These are phyloP conservation scores for Kodamaea ohmeri DNA, from an alignment of 1,139 yeast genomes.

Conservation along the genomic window DNA sequence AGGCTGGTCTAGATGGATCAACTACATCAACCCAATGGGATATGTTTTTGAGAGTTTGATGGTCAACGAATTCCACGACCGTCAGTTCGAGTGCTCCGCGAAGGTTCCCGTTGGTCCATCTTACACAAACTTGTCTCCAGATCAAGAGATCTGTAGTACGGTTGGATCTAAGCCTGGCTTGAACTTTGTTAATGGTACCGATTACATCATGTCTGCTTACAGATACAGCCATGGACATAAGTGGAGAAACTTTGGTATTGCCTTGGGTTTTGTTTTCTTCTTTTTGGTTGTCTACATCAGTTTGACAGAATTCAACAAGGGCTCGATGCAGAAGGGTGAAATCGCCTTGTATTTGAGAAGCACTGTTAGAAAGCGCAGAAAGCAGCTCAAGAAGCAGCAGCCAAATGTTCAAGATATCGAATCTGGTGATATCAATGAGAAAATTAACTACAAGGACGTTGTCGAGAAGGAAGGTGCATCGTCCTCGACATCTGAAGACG, in stretches of 20 bases:
- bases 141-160: conserved; percentile 53
- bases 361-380: conserved; percentile 26
- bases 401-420: conserved; percentile 17
- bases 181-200: conserved; percentile 53
- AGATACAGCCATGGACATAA: conserved; percentile 55
- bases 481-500: conserved; percentile 1
- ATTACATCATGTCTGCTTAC: conserved; percentile 47
- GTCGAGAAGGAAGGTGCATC: conserved; percentile 16
- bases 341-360: conserved; percentile 59
- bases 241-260: conserved; percentile 85
- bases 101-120: conserved; percentile 54
- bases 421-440: conserved; percentile 16
- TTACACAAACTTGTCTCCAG: conserved; percentile 37
- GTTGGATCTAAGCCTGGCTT: conserved; percentile 66
- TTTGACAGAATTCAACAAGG: conserved; percentile 64
- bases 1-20: conserved; percentile 81
- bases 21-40: conserved; percentile 67
- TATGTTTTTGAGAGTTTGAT: conserved; percentile 48
- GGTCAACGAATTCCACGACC: conserved; percentile 54
- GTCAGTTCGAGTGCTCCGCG: conserved; percentile 40
- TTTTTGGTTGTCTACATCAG: conserved; percentile 55
- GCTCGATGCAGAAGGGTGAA: conserved; percentile 83
- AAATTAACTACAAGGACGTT: conserved; percentile 18
- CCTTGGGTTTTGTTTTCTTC: conserved; percentile 52
- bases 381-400: conserved; percentile 24